Evolutionary conservation across 2,329 filamentous ascomycete species (phyloP).

Genomic region (Stenocarpella maydis): DNA sequence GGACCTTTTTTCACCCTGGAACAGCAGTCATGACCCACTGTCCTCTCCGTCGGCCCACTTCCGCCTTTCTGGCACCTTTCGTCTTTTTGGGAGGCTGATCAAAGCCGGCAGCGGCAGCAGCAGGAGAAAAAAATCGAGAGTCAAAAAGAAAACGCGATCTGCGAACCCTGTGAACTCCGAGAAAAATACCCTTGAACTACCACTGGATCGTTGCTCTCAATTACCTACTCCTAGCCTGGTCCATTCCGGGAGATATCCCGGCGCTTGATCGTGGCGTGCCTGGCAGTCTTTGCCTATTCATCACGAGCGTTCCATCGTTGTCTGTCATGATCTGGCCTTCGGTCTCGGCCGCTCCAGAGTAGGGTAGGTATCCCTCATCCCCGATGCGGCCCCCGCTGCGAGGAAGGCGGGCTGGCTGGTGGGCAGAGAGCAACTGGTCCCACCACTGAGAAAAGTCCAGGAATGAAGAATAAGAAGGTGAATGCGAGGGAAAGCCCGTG

Average conservation of each 20-base stretch:
- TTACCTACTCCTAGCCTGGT: slow-evolving; percentile 11
- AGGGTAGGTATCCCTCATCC: neutral
- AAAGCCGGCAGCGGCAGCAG: neutral
- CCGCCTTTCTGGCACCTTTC: neutral
- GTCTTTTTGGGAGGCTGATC: neutral
- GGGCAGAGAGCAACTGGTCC: slow-evolving; percentile 21
- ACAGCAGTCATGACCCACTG: neutral
- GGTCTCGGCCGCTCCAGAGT: slow-evolving; percentile 15
- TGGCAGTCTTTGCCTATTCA: slow-evolving; percentile 25
- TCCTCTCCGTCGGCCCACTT: neutral
- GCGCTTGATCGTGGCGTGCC: slow-evolving; percentile 23
- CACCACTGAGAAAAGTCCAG: slow-evolving; percentile 32
- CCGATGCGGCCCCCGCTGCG: no score
- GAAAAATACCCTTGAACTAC: slow-evolving; percentile 20
- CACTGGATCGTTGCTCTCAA: slow-evolving; percentile 21
- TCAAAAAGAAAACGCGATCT: neutral
- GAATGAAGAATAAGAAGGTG: slow-evolving; percentile 22
- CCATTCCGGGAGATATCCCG: slow-evolving; percentile 1
- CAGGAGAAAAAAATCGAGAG: slow-evolving; percentile 20
- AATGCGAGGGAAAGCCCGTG: slow-evolving; percentile 39
- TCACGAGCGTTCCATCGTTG: slow-evolving; percentile 34
- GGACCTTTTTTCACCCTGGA: neutral
- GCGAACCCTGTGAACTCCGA: slow-evolving; percentile 21
- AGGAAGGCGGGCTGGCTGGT: neutral
- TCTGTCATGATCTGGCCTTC: slow-evolving; percentile 25